Evolutionary conservation across 2,329 filamentous ascomycete genomes (phyloP).

Genomic region (Fusarium devonianum): DNA sequence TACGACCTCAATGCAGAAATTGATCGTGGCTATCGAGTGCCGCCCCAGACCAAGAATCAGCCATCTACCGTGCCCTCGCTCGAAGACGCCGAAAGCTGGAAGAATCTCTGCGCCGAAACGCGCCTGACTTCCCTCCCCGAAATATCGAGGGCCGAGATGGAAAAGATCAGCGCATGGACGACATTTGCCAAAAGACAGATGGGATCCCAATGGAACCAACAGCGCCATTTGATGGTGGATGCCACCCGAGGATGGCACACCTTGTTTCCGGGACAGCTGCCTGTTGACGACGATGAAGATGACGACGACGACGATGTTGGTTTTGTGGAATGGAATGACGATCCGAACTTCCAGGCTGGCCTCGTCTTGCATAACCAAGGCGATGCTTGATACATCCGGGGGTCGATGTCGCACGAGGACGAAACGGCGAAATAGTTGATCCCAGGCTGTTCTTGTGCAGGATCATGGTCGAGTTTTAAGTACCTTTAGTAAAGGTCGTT

Average conservation of each 20-base stretch:
- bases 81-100: conserved; percentile 17
- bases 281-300: background rate
- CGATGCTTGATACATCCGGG: too few species aligned
- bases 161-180: conserved; percentile 4
- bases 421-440: too few species aligned
- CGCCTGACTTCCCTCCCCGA: conserved; percentile 8
- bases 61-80: background rate
- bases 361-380: too few species aligned
- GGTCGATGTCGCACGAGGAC: too few species aligned
- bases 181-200: background rate
- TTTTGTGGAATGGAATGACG: too few species aligned
- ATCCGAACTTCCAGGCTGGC: too few species aligned
- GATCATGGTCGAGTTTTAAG: too few species aligned
- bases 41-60: conserved; percentile 4
- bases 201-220: background rate
- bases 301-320: background rate
- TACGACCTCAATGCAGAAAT: conserved; percentile 29
- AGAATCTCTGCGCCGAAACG: conserved; percentile 6
- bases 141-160: conserved; percentile 3
- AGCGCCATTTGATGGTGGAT: background rate
- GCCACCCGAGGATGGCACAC: too few species aligned
- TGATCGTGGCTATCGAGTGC: conserved; percentile 30
- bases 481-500: too few species aligned
- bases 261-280: too few species aligned
- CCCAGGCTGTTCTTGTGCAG: too few species aligned